A percentile compares a stretch with the other conserved stretches of the same genome.
Evolutionary conservation across 495 filamentous ascomycete species (phyloP).

Genomic region (Terfezia boudieri): DNA sequence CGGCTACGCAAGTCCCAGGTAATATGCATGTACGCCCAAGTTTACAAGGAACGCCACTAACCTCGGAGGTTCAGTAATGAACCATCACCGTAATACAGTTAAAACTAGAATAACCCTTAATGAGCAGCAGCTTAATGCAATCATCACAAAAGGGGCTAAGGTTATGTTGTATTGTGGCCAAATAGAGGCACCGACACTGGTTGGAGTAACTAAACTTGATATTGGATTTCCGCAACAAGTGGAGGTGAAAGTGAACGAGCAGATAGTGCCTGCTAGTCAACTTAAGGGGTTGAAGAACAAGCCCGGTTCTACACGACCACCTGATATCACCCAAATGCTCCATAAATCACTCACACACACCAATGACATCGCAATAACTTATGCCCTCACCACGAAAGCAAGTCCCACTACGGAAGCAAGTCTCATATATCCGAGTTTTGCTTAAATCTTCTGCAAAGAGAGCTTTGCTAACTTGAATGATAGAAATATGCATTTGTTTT

Average conservation of each 20-base stretch:
- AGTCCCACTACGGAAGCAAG: constrained; percentile 4
- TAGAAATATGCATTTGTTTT: constrained; percentile 59
- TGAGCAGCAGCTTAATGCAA: constrained; percentile 24
- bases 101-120: constrained; percentile 29
- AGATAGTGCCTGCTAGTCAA: constrained; percentile 51
- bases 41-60: constrained; percentile 3
- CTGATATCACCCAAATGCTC: constrained; percentile 61
- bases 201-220: constrained; percentile 22
- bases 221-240: constrained; percentile 78
- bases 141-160: constrained; percentile 22
- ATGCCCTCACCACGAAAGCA: constrained; percentile 76
- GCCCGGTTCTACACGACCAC: constrained; percentile 76
- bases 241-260: constrained; percentile 73
- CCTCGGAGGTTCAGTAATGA: constrained; percentile 26
- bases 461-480: not conserved
- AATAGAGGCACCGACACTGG: constrained; percentile 26
- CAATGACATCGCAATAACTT: constrained; percentile 68
- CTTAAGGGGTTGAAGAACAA: constrained; percentile 85
- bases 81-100: constrained; percentile 36
- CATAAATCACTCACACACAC: constrained; percentile 39
- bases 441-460: constrained; percentile 1
- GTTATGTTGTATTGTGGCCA: constrained; percentile 58
- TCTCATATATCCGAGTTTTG: constrained; percentile 1
- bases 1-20: constrained; percentile 23
- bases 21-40: constrained; percentile 40